Evolutionary conservation across 768 basidiomycete species (phyloP).

Genomic region (Melanogaster broomeanus): DNA sequence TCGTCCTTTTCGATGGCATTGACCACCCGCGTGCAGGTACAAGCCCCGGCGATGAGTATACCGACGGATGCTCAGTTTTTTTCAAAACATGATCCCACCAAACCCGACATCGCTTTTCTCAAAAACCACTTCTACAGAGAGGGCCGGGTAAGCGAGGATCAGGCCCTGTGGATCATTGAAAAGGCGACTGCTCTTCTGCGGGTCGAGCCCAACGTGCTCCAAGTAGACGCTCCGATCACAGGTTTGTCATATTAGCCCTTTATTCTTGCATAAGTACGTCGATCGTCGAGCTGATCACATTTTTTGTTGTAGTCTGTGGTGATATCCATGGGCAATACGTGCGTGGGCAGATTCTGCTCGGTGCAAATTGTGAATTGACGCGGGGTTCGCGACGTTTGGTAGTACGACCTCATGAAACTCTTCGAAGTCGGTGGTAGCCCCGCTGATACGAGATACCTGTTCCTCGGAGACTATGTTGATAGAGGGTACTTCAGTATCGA

Average conservation of each 20-base stretch:
- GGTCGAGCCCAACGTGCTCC: constrained; percentile 85
- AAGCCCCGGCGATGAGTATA: constrained; percentile 93
- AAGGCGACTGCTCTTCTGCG: constrained; percentile 83
- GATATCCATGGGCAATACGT: constrained; percentile 99
- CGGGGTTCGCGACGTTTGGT: constrained; percentile 2
- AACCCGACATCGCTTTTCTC: constrained; percentile 93
- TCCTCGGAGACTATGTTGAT: constrained; percentile 93
- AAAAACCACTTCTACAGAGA: constrained; percentile 99
- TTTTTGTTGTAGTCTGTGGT: constrained; percentile 73
- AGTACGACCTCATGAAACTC: constrained; percentile 95
- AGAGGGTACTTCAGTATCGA: constrained; percentile 94
- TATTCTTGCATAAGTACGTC: background rate
- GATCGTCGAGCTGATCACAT: constrained; percentile 1
- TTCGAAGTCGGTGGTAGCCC: constrained; percentile 94
- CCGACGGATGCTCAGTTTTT: constrained; percentile 96
- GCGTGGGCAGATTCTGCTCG: constrained; percentile 30
- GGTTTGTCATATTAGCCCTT: constrained; percentile 45
- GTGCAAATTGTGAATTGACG: constrained; percentile 17
- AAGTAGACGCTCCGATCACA: constrained; percentile 97
- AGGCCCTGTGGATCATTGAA: constrained; percentile 91
- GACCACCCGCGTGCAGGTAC: constrained; percentile 58
- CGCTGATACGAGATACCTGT: constrained; percentile 91
- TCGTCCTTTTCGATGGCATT: constrained; percentile 8
- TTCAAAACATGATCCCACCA: constrained; percentile 76
- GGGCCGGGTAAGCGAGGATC: constrained; percentile 90